phyloP scores from a whole-genome alignment of 108 stramenopile species.

The Skeletonema marinoi region DNA sequence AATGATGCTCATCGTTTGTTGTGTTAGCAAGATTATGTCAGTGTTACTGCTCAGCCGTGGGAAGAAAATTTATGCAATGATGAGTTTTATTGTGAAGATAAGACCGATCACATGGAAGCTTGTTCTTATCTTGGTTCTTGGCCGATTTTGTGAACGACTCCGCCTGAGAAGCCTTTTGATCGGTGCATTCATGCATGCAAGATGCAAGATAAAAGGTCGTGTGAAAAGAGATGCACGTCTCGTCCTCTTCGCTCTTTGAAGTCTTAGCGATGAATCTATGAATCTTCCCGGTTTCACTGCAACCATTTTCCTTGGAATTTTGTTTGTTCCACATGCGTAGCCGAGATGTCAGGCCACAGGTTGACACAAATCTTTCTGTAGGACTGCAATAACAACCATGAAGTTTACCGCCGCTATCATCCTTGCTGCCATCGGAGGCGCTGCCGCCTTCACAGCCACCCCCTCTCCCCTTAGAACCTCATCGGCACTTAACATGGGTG shows the following conservation, averaged over 20 bases:
- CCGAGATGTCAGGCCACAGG: background rate
- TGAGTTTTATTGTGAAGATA: background rate
- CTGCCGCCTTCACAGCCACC: slow-evolving; percentile 34
- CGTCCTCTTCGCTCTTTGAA: background rate
- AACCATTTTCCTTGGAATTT: background rate
- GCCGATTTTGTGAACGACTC: background rate
- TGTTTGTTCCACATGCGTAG: background rate
- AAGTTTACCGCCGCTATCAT: slow-evolving; percentile 28
- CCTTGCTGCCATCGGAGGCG: slow-evolving; percentile 24
- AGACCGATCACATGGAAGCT: background rate
- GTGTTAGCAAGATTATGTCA: background rate
- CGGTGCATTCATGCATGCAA: background rate
- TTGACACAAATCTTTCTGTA: background rate
- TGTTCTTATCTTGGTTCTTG: background rate
- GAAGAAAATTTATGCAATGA: background rate
- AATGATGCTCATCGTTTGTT: background rate
- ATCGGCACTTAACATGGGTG: slow-evolving; percentile 14
- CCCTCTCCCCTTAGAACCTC: slow-evolving; percentile 8
- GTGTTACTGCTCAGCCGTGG: background rate
- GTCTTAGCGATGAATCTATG: background rate
- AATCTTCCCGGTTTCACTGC: background rate
- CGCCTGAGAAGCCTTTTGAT: too few species aligned
- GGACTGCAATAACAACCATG: slow-evolving; percentile 12
- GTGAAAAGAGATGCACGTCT: background rate
- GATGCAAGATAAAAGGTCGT: background rate